Base-by-base conservation (phyloP, 83 land plant genomes). In the Picea engelmannii region DNA sequence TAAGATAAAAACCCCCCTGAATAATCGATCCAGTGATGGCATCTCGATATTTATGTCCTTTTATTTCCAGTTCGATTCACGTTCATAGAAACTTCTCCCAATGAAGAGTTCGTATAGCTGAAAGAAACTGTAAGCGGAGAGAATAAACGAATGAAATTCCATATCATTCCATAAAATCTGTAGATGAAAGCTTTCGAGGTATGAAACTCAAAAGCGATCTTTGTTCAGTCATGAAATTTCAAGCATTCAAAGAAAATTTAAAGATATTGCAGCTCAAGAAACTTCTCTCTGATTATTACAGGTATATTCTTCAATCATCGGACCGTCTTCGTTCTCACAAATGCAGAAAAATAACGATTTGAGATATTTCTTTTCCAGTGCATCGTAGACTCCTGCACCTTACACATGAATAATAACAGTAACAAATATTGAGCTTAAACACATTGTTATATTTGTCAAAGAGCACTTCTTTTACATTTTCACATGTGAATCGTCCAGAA, bases 261-360 rank as follows among this genome's bases (percentile, higher is more conserved):
- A 73, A 44, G 76, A 44, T 73, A 44, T 3, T n/a, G 20, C 70
- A 17, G 70, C 70, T 9, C 58, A 11, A 66, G 68, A 66, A 21
- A 66, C 27, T 66, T 66, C 23, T 66, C 12, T 75, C 17, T 59
- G 2, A 9, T 6, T 21, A 95, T 90, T 87, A 95, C 99, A 97
- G 42, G 92, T 80, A 71, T 95, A 97, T 87, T 97, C 99, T 81
- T 97, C 99, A 38, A 97, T 85, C 95, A 91, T 85, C 17, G 98
- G 92, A 21, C 99, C 99, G 38, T 92, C 96, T 66, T 88, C 79
- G 31, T 82, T 64, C 78, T 90, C 95, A 82, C 98, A 92, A 40
- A 97, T 83, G 69, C 92, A 89, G 85, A 97, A 97, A 65, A 97
- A 49, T 11, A 97, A 90, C 21, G 93, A 92, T 64, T 88, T 92